Base-by-base conservation (phyloP, 2,329 filamentous ascomycete genomes). In the Truncatella angustata region DNA sequence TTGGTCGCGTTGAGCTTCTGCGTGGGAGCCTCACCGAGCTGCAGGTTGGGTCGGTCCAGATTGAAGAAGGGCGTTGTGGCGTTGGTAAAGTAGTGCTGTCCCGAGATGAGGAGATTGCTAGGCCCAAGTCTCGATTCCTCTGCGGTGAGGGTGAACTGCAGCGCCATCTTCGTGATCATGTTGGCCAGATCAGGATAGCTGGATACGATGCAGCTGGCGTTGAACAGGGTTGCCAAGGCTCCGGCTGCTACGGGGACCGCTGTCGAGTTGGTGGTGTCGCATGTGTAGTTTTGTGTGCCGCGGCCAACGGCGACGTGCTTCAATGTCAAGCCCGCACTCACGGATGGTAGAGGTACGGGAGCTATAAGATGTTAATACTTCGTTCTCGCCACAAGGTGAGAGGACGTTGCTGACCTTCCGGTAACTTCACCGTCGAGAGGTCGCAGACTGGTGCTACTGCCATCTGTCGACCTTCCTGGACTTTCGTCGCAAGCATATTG, bases 221-320 rank as follows among this genome's bases (percentile, higher is more conserved):
- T 91, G 84, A 89, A 97, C 62, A 97, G 88, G 1, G 83, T 86
- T 50, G 93, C 93, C 0, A 90, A 66, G 50, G 93, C 93, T 57
- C 93, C 93, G 46, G 77, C 70, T 16, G 85, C 77, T 9, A 75
- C 76, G 12, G 93, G 92, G 0, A 72, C 73, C 0, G 83, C 80
- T 3, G 80, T 80, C 2, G 81, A 66, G 60, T 87, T 81, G 56
- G 71, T 71, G 50, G 79, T 73, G 53, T 81, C 76, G 77, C 93
- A 97, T 48, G 90, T 95, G 77, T 97, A 97, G 79, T 97, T 97
- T 74, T 97, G 86, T 6, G 89, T 94, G 54, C 93, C 93, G 40
- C 90, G 86, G 63, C 93, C 93, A 56, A 97, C 77, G 65, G 88
- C 90, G 50, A 97, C 87, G 70, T 95, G 90, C 65, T 83, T 80